phyloP scores from a whole-genome alignment of 2,329 filamentous ascomycete genomes.

The Ophiostoma montium region DNA sequence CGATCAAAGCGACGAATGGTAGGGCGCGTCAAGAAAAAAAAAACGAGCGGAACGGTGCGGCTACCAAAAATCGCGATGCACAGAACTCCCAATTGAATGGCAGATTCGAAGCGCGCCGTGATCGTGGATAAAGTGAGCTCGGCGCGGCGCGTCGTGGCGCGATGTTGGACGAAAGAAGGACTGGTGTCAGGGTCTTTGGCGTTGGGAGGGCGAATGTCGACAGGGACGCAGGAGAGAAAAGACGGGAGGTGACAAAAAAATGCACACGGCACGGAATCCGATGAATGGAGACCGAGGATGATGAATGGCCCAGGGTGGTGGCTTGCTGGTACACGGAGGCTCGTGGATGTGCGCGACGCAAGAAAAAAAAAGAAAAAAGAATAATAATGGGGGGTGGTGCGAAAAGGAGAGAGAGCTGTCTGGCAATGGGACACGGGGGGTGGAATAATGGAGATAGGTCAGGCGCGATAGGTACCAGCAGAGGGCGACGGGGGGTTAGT shows the following conservation, averaged over 20 bases:
- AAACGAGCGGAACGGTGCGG: conserved; percentile 2
- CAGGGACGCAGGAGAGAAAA: background rate
- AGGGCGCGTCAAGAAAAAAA: conserved; percentile 2
- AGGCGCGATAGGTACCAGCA: too few species aligned
- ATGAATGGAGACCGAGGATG: background rate
- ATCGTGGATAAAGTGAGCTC: background rate
- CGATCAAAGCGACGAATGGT: background rate
- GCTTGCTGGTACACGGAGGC: conserved; percentile 1
- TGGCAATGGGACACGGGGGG: background rate
- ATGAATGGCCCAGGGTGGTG: background rate
- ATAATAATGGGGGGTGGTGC: conserved; percentile 4
- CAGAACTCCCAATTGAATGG: background rate
- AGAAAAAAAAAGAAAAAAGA: conserved; percentile 4
- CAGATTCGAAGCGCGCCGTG: background rate
- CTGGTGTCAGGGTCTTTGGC: background rate
- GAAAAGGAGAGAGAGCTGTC: background rate
- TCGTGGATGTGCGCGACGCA: background rate
- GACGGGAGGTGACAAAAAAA: background rate
- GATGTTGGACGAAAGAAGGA: background rate
- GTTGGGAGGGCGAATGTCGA: background rate
- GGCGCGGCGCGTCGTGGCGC: conserved; percentile 8
- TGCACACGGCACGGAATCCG: background rate
- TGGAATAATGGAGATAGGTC: background rate
- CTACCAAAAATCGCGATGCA: background rate
- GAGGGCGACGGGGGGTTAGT: background rate